These are phyloP conservation scores for Gastrolobium bilobum DNA, from an alignment of 306 rosid genomes.

Conservation along the genomic window DNA sequence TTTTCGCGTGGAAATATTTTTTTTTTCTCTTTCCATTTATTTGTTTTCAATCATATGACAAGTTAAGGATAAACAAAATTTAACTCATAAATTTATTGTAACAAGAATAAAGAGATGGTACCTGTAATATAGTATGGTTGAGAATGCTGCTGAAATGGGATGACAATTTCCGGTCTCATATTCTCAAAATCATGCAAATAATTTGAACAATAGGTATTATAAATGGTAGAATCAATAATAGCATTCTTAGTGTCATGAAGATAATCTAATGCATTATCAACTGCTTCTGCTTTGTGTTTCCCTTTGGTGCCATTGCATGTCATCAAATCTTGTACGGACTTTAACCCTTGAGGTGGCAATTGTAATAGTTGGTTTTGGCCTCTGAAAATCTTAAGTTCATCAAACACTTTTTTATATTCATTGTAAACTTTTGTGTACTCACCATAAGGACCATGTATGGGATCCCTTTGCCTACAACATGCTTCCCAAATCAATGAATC, in stretches of 20 bases:
- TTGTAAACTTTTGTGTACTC: slow-evolving; percentile 63
- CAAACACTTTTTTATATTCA: slow-evolving; percentile 58
- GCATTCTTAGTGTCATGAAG: slow-evolving; percentile 41
- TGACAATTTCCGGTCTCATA: slow-evolving; percentile 52
- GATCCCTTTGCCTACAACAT: slow-evolving; percentile 76
- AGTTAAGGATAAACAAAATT: too few relatives aligned
- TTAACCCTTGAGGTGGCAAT: slow-evolving; percentile 48
- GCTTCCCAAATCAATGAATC: slow-evolving; percentile 93
- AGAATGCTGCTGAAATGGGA: slow-evolving; percentile 55
- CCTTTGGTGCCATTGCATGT: slow-evolving; percentile 53
- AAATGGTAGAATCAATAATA: slow-evolving; percentile 56
- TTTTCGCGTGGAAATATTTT: too few relatives aligned
- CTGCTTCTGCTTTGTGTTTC: slow-evolving; percentile 39
- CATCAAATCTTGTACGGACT: slow-evolving; percentile 54
- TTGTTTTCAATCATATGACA: too few relatives aligned
- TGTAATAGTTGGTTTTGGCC: slow-evolving; percentile 53
- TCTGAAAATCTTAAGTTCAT: slow-evolving; percentile 60
- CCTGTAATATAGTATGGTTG: slow-evolving; percentile 65
- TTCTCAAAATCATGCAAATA: slow-evolving; percentile 48
- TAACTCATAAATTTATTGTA: background rate
- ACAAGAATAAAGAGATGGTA: slow-evolving; percentile 15
- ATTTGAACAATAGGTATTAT: slow-evolving; percentile 48
- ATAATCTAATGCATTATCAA: slow-evolving; percentile 46
- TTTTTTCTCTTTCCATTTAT: too few relatives aligned
- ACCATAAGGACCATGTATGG: slow-evolving; percentile 75